A percentile compares a stretch with the other conserved stretches of the same genome.
Conservation (phyloP, 2,329 filamentous ascomycete genomes). For the Epichloe gansuensis region DNA sequence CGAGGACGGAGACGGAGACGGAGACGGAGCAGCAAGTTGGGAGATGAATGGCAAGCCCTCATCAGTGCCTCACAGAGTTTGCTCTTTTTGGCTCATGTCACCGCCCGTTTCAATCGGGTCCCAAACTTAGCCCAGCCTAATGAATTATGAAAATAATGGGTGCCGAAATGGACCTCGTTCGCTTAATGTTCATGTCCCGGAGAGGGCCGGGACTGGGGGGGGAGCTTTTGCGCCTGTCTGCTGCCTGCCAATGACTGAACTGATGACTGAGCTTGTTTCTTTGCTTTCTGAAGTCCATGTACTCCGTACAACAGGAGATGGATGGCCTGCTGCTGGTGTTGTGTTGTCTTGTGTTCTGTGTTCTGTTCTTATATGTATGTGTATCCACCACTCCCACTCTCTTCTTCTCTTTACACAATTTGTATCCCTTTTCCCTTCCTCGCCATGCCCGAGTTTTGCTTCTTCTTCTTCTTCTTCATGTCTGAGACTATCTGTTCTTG, state of each 20-base stretch:
- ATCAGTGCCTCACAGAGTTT: constrained; percentile 1
- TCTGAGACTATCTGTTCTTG: neutral
- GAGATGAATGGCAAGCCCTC: constrained; percentile 12
- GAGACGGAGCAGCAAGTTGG: neutral
- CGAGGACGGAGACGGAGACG: neutral
- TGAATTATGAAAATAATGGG: neutral
- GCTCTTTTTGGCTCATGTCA: constrained; percentile 17
- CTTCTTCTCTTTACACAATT: constrained; percentile 3
- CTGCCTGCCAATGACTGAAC: neutral
- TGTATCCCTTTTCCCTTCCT: constrained; percentile 9
- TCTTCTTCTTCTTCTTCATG: neutral
- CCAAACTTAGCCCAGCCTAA: constrained; percentile 12
- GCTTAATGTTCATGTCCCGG: constrained; percentile 4
- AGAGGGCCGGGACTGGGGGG: neutral
- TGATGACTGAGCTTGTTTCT: neutral
- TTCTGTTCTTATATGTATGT: constrained; percentile 21
- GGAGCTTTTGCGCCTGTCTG: neutral
- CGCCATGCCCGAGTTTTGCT: neutral
- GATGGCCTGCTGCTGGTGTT: constrained; percentile 2
- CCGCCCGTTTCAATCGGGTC: constrained; percentile 21
- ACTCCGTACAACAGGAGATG: constrained; percentile 1
- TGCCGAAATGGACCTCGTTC: constrained; percentile 9
- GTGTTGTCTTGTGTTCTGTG: no score
- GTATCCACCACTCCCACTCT: constrained; percentile 21
- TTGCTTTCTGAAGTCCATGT: neutral